These are phyloP conservation scores for Plasmodium blacklocki DNA, from an alignment of 169 alveolate genomes.

Conservation along the genomic window DNA sequence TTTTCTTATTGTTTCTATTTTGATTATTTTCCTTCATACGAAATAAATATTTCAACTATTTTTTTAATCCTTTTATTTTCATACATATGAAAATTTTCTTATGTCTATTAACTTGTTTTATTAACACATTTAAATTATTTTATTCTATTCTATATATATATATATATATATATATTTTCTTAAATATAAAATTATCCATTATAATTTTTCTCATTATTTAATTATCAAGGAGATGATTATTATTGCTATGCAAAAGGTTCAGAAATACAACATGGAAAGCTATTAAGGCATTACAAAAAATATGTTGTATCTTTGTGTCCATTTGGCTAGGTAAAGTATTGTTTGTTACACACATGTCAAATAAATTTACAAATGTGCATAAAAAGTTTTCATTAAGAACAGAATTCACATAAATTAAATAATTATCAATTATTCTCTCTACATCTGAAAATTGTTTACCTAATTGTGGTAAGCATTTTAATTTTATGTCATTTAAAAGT, in stretches of 20 bases:
- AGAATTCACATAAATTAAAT: constrained; percentile 58
- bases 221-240: not conserved
- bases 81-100: no score
- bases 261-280: constrained; percentile 60
- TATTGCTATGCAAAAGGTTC: constrained; percentile 15
- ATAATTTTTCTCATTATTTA: not conserved
- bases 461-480: constrained; percentile 59
- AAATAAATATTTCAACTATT: no score
- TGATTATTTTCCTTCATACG: no score
- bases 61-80: no score
- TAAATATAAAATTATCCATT: not conserved
- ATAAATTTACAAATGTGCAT: constrained; percentile 53
- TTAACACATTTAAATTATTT: no score
- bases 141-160: no score
- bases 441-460: constrained; percentile 53
- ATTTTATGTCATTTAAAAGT: constrained; percentile 48
- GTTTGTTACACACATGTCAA: constrained; percentile 62
- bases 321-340: constrained; percentile 72
- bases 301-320: constrained; percentile 51
- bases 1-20: no score
- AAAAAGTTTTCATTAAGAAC: constrained; percentile 42
- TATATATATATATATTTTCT: constrained; percentile 3
- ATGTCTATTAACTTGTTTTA: no score
- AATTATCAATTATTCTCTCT: constrained; percentile 56
- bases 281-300: constrained; percentile 62